Evolutionary conservation across 2,329 filamentous ascomycete species (phyloP).

Genomic region (Colletotrichum navitas): DNA sequence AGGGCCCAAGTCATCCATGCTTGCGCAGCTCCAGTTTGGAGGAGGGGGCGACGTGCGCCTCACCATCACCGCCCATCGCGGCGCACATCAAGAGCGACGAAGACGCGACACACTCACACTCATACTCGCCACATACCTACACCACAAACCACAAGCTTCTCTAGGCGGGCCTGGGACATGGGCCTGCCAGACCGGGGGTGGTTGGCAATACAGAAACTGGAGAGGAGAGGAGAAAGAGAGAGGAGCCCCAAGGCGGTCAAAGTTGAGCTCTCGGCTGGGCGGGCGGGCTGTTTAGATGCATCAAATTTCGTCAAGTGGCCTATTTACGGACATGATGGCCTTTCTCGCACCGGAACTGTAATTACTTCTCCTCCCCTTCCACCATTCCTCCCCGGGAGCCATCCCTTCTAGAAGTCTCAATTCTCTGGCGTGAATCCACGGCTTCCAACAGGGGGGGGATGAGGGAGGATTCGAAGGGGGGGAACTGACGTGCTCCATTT

Average conservation of each 20-base stretch:
- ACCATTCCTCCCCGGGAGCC: conserved; percentile 4
- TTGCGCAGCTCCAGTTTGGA: conserved; percentile 32
- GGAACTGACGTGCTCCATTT: conserved; percentile 13
- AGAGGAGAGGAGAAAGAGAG: neutral
- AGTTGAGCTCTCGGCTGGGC: conserved; percentile 28
- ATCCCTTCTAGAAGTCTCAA: conserved; percentile 22
- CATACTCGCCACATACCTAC: too few species aligned
- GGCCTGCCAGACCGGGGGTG: conserved; percentile 3
- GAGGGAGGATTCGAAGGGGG: conserved; percentile 6
- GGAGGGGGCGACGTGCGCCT: neutral
- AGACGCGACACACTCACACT: neutral
- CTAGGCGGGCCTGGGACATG: conserved; percentile 12
- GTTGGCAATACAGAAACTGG: neutral
- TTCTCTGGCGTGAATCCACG: conserved; percentile 1
- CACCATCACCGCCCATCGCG: conserved; percentile 9
- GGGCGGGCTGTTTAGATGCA: conserved; percentile 17
- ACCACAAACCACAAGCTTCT: neutral
- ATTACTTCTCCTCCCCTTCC: conserved; percentile 31
- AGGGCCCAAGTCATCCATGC: conserved; percentile 33
- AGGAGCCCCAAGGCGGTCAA: conserved; percentile 18
- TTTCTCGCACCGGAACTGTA: conserved; percentile 28
- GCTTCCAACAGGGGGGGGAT: neutral
- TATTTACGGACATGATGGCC: conserved; percentile 42
- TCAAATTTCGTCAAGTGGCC: conserved; percentile 39
- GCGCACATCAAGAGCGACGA: conserved; percentile 4